Conservation (phyloP, 495 filamentous ascomycete species). For the Penicillium paxilli region DNA sequence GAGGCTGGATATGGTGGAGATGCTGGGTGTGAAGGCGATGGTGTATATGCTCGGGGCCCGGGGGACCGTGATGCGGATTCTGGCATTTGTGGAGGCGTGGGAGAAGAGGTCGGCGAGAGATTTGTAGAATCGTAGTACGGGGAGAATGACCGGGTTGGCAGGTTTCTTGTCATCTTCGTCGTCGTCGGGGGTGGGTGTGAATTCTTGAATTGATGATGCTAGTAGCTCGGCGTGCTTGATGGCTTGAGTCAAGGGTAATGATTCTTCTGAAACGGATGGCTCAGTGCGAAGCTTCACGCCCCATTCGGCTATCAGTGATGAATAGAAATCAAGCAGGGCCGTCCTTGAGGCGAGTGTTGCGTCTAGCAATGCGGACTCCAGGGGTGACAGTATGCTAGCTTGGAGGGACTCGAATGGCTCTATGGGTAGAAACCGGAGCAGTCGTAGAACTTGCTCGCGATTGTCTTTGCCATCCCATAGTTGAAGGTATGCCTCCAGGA, state of each 20-base stretch:
- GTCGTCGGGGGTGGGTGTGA: constrained; percentile 25
- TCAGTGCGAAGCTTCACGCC: constrained; percentile 42
- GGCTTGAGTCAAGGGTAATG: constrained; percentile 44
- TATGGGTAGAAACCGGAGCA: constrained; percentile 64
- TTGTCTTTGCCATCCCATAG: constrained; percentile 69
- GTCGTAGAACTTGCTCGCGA: constrained; percentile 59
- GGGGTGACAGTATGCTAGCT: constrained; percentile 46
- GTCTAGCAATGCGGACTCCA: constrained; percentile 61
- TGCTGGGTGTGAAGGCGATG: constrained; percentile 62
- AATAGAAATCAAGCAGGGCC: constrained; percentile 68
- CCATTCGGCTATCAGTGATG: constrained; percentile 70
- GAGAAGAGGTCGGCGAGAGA: constrained; percentile 56
- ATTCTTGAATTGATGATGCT: constrained; percentile 60
- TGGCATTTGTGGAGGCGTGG: constrained; percentile 44
- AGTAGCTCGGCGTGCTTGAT: constrained; percentile 62
- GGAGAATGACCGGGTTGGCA: constrained; percentile 25
- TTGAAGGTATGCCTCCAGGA: constrained; percentile 60
- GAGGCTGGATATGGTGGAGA: constrained; percentile 67
- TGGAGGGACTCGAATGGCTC: constrained; percentile 54
- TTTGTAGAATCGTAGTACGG: constrained; percentile 71
- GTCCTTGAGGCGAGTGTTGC: constrained; percentile 49
- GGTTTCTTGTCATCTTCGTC: neutral
- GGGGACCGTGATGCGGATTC: constrained; percentile 65
- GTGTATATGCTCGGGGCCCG: constrained; percentile 68
- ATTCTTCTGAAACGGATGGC: constrained; percentile 28